Conservation (phyloP, 2,329 filamentous ascomycete genomes). For the Ophioceras dolichostomum region DNA sequence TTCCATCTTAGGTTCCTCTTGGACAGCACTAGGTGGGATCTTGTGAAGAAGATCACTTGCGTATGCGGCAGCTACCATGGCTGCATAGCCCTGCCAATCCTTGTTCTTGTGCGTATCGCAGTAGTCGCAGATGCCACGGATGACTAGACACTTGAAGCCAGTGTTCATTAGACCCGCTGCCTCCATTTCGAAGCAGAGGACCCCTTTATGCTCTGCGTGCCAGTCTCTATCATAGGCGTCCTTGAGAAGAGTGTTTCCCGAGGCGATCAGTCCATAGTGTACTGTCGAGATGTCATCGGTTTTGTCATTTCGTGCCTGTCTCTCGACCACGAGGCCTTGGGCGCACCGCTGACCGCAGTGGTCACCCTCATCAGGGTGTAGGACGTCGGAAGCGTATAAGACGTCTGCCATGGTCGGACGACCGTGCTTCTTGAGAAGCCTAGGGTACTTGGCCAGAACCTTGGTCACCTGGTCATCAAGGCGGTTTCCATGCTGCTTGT, state of each 20-base stretch:
- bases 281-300: constrained; percentile 13
- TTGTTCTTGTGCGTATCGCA: constrained; percentile 15
- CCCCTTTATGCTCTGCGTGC: constrained; percentile 9
- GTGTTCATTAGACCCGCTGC: constrained; percentile 17
- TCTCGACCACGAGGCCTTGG: neutral
- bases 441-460: neutral
- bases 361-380: neutral
- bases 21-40: neutral
- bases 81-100: constrained; percentile 13
- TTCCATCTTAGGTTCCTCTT: neutral
- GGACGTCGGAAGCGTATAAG: neutral
- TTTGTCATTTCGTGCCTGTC: constrained; percentile 4
- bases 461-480: constrained; percentile 7
- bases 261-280: constrained; percentile 22
- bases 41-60: constrained; percentile 5
- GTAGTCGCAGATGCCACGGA: constrained; percentile 20
- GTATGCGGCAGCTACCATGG: constrained; percentile 13
- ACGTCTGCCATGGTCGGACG: neutral
- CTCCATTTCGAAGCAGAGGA: constrained; percentile 21
- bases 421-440: neutral
- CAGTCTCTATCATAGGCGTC: constrained; percentile 13
- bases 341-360: neutral
- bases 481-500: constrained; percentile 7
- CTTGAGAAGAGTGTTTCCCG: constrained; percentile 17
- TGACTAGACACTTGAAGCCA: constrained; percentile 15